Conservation (phyloP, 2,329 filamentous ascomycete genomes). For the Cucurbitaria berberidis region DNA sequence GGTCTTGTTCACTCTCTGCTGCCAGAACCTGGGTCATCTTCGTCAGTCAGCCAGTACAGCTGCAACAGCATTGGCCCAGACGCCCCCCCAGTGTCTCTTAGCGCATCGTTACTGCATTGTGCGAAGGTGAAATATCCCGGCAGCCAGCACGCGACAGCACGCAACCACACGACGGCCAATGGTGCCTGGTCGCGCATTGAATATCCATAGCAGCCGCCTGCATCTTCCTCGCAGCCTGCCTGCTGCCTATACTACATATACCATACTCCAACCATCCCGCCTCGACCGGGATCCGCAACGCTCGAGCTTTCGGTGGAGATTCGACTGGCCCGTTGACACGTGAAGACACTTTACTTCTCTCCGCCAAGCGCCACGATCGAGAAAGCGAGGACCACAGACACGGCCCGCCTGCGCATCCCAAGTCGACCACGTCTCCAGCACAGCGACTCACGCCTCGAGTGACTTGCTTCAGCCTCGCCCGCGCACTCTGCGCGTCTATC, state of each 20-base stretch:
- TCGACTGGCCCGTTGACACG: constrained; percentile 36
- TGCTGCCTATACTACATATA: constrained; percentile 1
- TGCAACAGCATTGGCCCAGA: not conserved
- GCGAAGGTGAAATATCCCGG: constrained; percentile 25
- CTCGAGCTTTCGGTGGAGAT: not conserved
- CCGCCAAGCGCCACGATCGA: constrained; percentile 33
- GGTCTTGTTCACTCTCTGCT: not conserved
- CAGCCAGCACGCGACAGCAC: constrained; percentile 44
- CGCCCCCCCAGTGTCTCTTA: not conserved
- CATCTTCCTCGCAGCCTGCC: constrained; percentile 10
- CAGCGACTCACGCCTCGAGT: constrained; percentile 15
- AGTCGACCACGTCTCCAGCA: constrained; percentile 15
- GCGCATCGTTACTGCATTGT: constrained; percentile 15
- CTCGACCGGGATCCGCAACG: constrained; percentile 1
- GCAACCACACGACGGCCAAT: constrained; percentile 36
- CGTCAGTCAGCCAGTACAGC: not conserved
- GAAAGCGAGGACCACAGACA: constrained; percentile 20
- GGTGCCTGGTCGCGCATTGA: constrained; percentile 36
- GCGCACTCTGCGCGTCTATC: constrained; percentile 40
- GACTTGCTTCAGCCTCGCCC: constrained; percentile 21
- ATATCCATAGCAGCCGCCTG: constrained; percentile 21
- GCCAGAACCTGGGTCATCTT: not conserved
- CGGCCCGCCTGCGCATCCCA: constrained; percentile 19
- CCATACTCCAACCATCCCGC: constrained; percentile 1
- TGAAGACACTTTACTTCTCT: constrained; percentile 45